Conservation (phyloP, 2,329 filamentous ascomycete genomes). For the Nemania serpens region DNA sequence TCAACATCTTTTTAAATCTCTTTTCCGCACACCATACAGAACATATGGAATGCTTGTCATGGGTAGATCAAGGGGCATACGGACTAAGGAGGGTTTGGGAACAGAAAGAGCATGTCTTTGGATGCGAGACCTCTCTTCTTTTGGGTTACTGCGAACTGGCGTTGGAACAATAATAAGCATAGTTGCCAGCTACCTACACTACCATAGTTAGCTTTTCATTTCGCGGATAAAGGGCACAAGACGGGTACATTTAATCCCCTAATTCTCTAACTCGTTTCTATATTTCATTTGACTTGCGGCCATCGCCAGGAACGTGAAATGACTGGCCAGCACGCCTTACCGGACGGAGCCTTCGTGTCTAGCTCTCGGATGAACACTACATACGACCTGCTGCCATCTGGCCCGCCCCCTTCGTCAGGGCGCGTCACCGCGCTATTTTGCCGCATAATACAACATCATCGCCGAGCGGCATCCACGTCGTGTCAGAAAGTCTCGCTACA, state of each 20-base stretch:
- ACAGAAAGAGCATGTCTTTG: conserved; percentile 2
- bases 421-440: conserved; percentile 46
- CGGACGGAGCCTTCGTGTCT: not conserved
- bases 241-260: conserved; percentile 2
- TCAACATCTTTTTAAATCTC: not conserved
- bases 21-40: not conserved
- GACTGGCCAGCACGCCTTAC: not conserved
- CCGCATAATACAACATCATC: conserved; percentile 85
- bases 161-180: conserved; percentile 16
- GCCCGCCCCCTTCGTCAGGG: not conserved
- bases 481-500: conserved; percentile 67
- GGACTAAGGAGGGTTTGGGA: not conserved
- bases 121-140: not conserved
- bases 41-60: not conserved
- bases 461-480: conserved; percentile 77
- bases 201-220: not conserved
- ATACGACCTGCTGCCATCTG: not conserved
- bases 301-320: not conserved
- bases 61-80: not conserved
- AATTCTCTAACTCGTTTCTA: not conserved
- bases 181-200: conserved; percentile 1
- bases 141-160: conserved; percentile 10
- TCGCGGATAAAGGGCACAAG: conserved; percentile 1
- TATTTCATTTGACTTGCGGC: too few species aligned
- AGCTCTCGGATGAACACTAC: not conserved